Conservation (phyloP, 148 eudicot genomes). For the Heliamphora exappendiculata region DNA sequence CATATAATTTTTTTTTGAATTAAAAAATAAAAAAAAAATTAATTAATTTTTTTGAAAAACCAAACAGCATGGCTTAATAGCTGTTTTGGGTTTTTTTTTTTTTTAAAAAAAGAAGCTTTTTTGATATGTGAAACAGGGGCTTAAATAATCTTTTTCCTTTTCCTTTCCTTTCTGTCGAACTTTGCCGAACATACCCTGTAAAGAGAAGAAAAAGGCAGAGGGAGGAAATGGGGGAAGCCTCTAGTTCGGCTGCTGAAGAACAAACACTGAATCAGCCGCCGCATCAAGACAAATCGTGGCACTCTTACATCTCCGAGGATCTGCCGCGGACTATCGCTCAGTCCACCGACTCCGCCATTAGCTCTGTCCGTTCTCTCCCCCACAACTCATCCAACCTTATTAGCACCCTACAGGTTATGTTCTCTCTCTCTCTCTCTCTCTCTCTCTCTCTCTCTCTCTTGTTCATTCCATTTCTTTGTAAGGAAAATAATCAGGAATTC, state of each 20-base stretch:
- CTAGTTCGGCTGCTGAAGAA: background rate
- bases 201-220: background rate
- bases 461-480: background rate
- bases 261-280: background rate
- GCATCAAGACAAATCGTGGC: conserved; percentile 6
- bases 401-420: conserved; percentile 2
- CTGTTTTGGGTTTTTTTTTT: too few relatives aligned
- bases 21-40: too few relatives aligned
- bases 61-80: too few relatives aligned
- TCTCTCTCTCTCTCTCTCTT: background rate
- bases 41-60: too few relatives aligned
- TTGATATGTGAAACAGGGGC: too few relatives aligned
- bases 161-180: too few relatives aligned
- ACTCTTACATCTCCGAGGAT: conserved; percentile 10
- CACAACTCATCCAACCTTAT: background rate
- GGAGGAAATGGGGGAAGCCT: background rate
- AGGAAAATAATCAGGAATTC: background rate
- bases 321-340: conserved; percentile 10
- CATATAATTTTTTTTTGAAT: too few relatives aligned
- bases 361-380: conserved; percentile 13
- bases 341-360: conserved; percentile 14
- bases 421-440: background rate
- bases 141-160: too few relatives aligned
- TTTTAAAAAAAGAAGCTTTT: too few relatives aligned
- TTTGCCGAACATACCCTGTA: too few relatives aligned